phyloP scores from a whole-genome alignment of 2,329 filamentous ascomycete species.

The Microdochium nivale region DNA sequence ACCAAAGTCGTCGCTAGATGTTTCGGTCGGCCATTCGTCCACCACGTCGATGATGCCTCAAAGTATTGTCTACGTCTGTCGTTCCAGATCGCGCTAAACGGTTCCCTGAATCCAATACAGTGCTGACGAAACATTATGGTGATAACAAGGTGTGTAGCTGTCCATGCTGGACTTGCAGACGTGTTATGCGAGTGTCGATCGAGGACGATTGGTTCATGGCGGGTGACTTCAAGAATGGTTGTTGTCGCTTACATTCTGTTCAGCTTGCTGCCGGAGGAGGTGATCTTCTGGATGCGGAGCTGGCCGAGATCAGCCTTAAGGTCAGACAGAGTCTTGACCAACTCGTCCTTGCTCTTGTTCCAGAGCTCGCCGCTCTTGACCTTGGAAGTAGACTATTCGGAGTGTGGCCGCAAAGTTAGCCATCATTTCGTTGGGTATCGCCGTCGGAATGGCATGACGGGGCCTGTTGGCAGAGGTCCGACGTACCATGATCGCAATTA shows the following conservation, averaged over 20 bases:
- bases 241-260: conserved; percentile 76
- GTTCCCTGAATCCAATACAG: no score
- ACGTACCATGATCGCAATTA: not conserved
- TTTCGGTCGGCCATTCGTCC: not conserved
- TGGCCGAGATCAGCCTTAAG: conserved; percentile 94
- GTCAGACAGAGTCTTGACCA: conserved; percentile 90
- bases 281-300: conserved; percentile 97
- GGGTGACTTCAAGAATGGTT: conserved; percentile 1
- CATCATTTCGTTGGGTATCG: not conserved
- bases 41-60: not conserved
- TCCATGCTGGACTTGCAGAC: not conserved
- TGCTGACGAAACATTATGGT: no score
- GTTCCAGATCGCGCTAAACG: no score
- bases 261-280: conserved; percentile 90
- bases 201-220: conserved; percentile 5
- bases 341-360: conserved; percentile 98
- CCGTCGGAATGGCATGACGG: not conserved
- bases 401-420: conserved; percentile 18
- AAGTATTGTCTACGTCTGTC: no score
- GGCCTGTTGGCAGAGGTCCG: not conserved
- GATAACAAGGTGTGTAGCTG: not conserved
- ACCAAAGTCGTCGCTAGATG: not conserved
- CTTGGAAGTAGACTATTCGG: conserved; percentile 50
- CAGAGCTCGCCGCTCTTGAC: conserved; percentile 96
- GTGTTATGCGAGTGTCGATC: not conserved